Evolutionary conservation across 345 rosid species (phyloP), one percentile per base, ranked within the genome.

Genomic region (Aegle marmelos): DNA sequence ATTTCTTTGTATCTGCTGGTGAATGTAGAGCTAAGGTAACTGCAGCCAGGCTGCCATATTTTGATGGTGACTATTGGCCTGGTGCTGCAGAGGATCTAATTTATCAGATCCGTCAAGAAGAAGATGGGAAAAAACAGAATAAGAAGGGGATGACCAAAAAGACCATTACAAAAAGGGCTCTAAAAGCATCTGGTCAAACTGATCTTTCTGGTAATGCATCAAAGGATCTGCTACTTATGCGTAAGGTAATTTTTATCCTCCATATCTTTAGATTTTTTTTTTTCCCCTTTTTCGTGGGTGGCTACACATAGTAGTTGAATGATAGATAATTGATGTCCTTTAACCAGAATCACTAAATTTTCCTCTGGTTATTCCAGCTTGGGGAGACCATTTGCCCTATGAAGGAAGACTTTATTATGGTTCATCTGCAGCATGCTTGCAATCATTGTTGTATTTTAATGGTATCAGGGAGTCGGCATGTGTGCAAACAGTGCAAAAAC

Each of bases 401-500:
- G 98, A 97, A 94, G 91, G 99, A 97, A 83, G 99, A 97, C 80
- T 97, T 97, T 86, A 97, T 97, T 81, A 94, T 97, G 98, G 99
- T 97, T 72, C 99, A 97, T 85, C 87, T 97, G 83, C 99, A 97
- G 88, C 92, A 87, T 86, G 85, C 91, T 65, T 97, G 99, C 86
- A 80, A 85, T 6, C 98, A 97, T 85, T 97, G 99, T 78, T 94
- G 96, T 82, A 81, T 85, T 79, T 82, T 97, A 76, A 92, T 97
- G 98, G 98, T 91, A 59, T 83, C 98, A 0, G 99, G 98, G 73
- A 92, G 82, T 72, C 92, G 92, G 27, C 93, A 98, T 97, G 90
- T 91, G 81, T 97, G 99, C 88, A 86, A 84, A 81, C 95, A 88
- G 83, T 97, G 99, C 92, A 93, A 93, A 89, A 88, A 84, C 64